These are phyloP conservation scores for Plenodomus tracheiphilus DNA, from an alignment of 2,329 filamentous ascomycete species.

Conservation along the genomic window DNA sequence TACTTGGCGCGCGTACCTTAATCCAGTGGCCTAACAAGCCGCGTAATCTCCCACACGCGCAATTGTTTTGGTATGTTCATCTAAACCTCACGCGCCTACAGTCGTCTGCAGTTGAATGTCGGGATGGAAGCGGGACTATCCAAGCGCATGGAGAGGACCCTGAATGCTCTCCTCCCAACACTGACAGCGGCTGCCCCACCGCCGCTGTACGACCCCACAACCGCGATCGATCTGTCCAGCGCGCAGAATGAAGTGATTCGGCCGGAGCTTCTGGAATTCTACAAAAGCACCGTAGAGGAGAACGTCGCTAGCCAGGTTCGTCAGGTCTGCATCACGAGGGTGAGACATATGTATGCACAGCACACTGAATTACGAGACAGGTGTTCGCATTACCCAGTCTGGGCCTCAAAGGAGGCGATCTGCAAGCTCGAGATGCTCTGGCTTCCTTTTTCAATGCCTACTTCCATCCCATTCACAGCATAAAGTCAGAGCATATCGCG, in stretches of 20 bases:
- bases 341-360: background rate
- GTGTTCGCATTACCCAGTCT: slow-evolving; percentile 14
- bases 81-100: slow-evolving; percentile 1
- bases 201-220: slow-evolving; percentile 12
- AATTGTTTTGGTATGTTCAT: background rate
- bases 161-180: slow-evolving; percentile 18
- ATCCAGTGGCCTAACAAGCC: background rate
- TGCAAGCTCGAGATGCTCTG: slow-evolving; percentile 18
- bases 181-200: slow-evolving; percentile 10
- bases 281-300: slow-evolving; percentile 31
- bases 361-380: slow-evolving; percentile 9
- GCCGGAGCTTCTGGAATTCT: slow-evolving; percentile 30
- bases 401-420: background rate
- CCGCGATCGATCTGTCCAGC: slow-evolving; percentile 27
- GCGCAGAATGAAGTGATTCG: slow-evolving; percentile 34
- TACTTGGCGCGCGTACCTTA: slow-evolving; percentile 3
- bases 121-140: slow-evolving; percentile 34
- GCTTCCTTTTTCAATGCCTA: slow-evolving; percentile 34
- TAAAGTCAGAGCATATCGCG: slow-evolving; percentile 31
- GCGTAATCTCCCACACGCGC: background rate
- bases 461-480: slow-evolving; percentile 31
- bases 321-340: background rate
- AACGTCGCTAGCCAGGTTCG: slow-evolving; percentile 22
- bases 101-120: background rate
- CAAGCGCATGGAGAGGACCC: slow-evolving; percentile 19